Percentiles rank a stretch among this genome's conserved stretches.
Conservation (phyloP, 2,329 filamentous ascomycete species). For the Thermothelomyces thermophilus region DNA sequence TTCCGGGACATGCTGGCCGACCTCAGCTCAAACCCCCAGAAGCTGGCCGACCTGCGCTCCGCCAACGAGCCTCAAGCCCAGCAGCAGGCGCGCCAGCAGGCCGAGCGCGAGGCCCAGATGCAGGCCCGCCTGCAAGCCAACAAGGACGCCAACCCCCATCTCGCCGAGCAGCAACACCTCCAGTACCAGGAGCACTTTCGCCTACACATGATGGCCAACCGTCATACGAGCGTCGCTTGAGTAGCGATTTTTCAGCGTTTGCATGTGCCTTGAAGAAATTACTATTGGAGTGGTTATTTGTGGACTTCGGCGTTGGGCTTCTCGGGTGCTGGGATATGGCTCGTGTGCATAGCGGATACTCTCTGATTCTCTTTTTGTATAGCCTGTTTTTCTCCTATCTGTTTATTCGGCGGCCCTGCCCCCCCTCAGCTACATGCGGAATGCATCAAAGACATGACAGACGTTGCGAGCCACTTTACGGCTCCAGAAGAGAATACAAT, state of each 20-base stretch:
- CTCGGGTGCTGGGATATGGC: neutral
- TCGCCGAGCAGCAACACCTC: conserved; percentile 1
- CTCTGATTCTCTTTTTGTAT: neutral
- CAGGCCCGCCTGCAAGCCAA: neutral
- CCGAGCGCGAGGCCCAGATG: neutral
- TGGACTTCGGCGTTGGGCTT: neutral
- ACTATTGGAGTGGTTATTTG: neutral
- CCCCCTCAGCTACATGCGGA: neutral
- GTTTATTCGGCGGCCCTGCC: neutral
- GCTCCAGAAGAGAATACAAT: neutral
- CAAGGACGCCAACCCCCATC: conserved; percentile 2
- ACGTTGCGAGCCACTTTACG: neutral
- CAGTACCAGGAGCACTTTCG: conserved; percentile 3
- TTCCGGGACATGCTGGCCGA: conserved; percentile 77
- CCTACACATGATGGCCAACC: neutral
- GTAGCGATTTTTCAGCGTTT: too few species aligned
- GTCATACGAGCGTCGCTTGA: too few species aligned
- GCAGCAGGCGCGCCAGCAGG: neutral
- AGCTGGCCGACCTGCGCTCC: conserved; percentile 1
- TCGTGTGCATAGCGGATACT: neutral
- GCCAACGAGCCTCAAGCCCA: neutral
- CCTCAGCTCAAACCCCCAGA: conserved; percentile 39
- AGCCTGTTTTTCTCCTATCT: neutral
- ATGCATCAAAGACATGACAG: neutral
- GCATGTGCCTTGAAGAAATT: too few species aligned